Evolutionary conservation across 495 filamentous ascomycete genomes (phyloP), one percentile per base, ranked within the genome.

Genomic region (Penicillium lagena): DNA sequence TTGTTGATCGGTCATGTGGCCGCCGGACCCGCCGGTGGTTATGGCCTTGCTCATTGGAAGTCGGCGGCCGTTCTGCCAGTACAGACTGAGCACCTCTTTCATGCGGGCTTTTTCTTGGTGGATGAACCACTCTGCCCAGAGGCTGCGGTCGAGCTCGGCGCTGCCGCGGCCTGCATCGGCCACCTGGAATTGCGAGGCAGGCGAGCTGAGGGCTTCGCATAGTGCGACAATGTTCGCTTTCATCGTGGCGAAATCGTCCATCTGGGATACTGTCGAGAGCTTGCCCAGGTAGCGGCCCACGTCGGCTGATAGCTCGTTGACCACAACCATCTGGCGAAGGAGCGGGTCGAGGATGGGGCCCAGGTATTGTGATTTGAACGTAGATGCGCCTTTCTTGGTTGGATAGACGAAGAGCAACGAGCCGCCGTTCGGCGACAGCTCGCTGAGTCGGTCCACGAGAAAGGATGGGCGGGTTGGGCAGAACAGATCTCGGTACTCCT

Each of bases 61-160:
- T 12, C 67, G 69, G 15, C 67, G 66, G 28, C 71, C 67, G 30
- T 75, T 77, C 40, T 76, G 67, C 56, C 77, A 81, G 48, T 83
- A 81, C 31, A 71, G 60, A 11, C 70, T 73, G 30, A 87, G 75
- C 0, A 78, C 65, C 28, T 77, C 73, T 43, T 81, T 73, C 47
- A 88, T 77, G 17, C 84, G 74, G n/a, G 71, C 60, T 45, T 78
- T 78, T 53, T 88, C 84, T 51, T 88, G 84, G 46, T 84, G 78
- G 29, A 79, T 76, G 68, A 76, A 87, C 84, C 84, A 88, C 38
- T 86, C 78, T 12, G 64, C 66, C 84, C 84, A 88, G 7, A 75
- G 69, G 7, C 70, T 63, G 17, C 82, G 74, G 39, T 79, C 75
- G 6, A 85, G 64, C 7, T 60, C 56, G 29, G 78, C 76, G 36